phyloP scores from a whole-genome alignment of 306 rosid genomes.

The Acacia acuminata region DNA sequence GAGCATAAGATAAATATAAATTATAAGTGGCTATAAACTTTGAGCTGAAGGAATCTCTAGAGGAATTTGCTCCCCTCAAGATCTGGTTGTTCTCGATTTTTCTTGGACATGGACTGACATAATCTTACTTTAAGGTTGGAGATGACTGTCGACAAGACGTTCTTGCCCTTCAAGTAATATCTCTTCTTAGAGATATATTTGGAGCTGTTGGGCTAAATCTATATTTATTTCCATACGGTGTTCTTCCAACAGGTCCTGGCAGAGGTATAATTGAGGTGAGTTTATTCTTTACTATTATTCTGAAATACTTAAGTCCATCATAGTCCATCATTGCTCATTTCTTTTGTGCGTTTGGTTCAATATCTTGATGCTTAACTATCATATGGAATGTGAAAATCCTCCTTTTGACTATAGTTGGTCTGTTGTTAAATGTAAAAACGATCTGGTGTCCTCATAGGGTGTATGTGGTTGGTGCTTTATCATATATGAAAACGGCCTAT shows the following conservation, averaged over 20 bases:
- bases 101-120: constrained; percentile 35
- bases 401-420: not conserved
- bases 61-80: constrained; percentile 14
- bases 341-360: not conserved
- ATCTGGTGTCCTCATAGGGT: not conserved
- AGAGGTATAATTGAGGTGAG: constrained; percentile 96
- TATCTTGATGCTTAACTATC: not conserved
- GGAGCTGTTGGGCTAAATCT: constrained; percentile 89
- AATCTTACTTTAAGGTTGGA: constrained; percentile 71
- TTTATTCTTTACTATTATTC: constrained; percentile 29
- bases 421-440: not conserved
- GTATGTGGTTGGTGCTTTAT: not conserved
- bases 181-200: constrained; percentile 94
- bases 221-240: constrained; percentile 92
- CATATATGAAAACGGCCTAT: too few relatives aligned
- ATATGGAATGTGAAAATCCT: not conserved
- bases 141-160: constrained; percentile 99
- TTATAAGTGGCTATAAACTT: not conserved
- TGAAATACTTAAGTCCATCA: constrained; percentile 7
- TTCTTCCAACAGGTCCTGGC: constrained; percentile 95
- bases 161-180: constrained; percentile 97
- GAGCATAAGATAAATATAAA: not conserved
- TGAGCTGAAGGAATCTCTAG: not conserved
- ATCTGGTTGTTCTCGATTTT: constrained; percentile 16
- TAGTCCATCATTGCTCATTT: not conserved